Percentiles rank a stretch among this genome's conserved stretches.
phyloP scores from a whole-genome alignment of 2,329 filamentous ascomycete genomes.

The Aureobasidium lini region DNA sequence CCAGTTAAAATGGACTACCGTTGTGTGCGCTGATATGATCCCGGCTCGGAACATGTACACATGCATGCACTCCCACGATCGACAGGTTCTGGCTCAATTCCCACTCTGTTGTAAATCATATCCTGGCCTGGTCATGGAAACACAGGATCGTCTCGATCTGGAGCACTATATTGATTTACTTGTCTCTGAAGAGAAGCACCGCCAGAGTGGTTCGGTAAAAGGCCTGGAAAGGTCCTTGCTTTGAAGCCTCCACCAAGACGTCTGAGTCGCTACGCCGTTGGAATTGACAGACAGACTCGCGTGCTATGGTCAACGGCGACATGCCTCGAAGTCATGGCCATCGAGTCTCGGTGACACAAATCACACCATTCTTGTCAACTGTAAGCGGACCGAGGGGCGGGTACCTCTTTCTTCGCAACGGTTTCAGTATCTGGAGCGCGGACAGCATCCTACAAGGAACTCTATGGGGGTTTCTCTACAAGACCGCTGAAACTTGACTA shows the following conservation, averaged over 20 bases:
- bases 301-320: not conserved
- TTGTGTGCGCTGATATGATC: not conserved
- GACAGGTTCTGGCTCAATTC: not conserved
- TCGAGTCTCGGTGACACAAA: not conserved
- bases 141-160: not conserved
- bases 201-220: not conserved
- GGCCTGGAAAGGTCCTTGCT: slow-evolving; percentile 2
- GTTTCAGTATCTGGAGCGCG: slow-evolving; percentile 4
- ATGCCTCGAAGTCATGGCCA: not conserved
- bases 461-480: slow-evolving; percentile 4
- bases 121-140: not conserved
- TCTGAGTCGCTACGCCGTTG: slow-evolving; percentile 4
- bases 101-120: not conserved
- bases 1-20: not conserved
- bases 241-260: not conserved
- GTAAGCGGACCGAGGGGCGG: not conserved
- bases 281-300: not conserved
- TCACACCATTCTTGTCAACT: not conserved
- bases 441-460: not conserved
- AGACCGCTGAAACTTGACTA: slow-evolving; percentile 14
- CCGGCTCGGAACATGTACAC: not conserved
- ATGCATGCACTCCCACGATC: not conserved
- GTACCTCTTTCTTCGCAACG: not conserved
- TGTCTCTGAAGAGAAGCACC: not conserved
- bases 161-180: not conserved